Conservation (phyloP, 169 alveolate species). For the Plasmodium sp. region DNA sequence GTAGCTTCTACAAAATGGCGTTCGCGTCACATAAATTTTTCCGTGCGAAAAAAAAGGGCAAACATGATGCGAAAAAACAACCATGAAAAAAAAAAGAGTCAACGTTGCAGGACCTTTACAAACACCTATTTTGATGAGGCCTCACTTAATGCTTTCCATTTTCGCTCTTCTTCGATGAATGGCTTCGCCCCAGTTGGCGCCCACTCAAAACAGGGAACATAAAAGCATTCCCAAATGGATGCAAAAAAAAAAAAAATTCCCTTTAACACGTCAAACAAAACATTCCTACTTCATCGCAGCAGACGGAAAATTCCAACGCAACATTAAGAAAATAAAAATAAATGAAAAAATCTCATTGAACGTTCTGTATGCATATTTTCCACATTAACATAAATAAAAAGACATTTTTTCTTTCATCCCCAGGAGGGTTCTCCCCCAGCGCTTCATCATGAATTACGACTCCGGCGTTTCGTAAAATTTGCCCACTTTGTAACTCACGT, state of each 20-base stretch:
- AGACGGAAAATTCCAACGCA: not conserved
- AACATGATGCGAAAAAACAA: not conserved
- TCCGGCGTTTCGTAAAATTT: not conserved
- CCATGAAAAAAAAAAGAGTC: not conserved
- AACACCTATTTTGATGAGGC: not conserved
- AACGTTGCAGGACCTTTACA: not conserved
- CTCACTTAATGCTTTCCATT: not conserved
- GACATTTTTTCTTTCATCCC: not conserved
- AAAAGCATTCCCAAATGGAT: not conserved
- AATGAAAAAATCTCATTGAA: not conserved
- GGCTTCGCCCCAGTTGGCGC: not conserved
- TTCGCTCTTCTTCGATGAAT: not conserved
- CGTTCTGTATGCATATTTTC: not conserved
- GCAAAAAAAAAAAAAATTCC: not conserved
- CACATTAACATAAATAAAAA: not conserved
- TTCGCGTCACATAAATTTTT: not conserved
- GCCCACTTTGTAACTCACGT: not conserved
- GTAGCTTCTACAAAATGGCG: not conserved
- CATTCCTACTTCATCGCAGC: not conserved
- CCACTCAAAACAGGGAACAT: not conserved
- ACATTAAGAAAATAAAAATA: not conserved
- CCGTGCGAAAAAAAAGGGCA: not conserved
- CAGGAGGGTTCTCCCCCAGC: not conserved
- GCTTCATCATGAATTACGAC: not conserved
- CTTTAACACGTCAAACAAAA: not conserved